Conservation (phyloP, 768 basidiomycete genomes). For the Naganishia randhawae region DNA sequence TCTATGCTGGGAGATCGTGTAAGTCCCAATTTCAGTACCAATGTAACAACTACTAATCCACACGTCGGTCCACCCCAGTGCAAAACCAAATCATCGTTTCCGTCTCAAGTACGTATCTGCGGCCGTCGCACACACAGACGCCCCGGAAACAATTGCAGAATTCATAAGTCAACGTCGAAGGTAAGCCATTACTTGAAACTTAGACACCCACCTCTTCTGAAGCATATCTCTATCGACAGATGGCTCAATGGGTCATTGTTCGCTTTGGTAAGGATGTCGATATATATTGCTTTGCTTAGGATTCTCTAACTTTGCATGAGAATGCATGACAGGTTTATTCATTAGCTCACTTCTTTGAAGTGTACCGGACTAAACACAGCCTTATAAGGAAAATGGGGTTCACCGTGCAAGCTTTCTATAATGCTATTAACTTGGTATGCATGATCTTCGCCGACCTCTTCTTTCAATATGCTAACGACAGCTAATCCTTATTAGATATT, state of each 20-base stretch:
- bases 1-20: conserved; percentile 50
- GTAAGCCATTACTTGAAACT: conserved; percentile 54
- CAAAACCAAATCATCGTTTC: conserved; percentile 47
- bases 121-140: conserved; percentile 93
- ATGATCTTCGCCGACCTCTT: no score
- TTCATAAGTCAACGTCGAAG: conserved; percentile 88
- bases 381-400: conserved; percentile 67
- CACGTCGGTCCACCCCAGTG: conserved; percentile 29
- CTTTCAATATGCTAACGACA: not conserved
- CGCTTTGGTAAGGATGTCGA: conserved; percentile 57
- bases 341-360: conserved; percentile 77
- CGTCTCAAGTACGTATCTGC: conserved; percentile 53
- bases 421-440: conserved; percentile 65
- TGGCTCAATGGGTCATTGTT: conserved; percentile 78
- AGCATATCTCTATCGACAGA: conserved; percentile 29
- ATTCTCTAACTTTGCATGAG: not conserved
- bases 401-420: conserved; percentile 78
- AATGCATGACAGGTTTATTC: conserved; percentile 64
- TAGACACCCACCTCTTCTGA: conserved; percentile 53
- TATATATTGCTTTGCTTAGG: not conserved
- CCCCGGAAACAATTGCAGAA: conserved; percentile 82
- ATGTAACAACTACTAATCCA: not conserved
- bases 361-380: conserved; percentile 76
- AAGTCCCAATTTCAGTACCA: conserved; percentile 14
- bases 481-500: conserved; percentile 55